A percentile compares a stretch with the other conserved stretches of the same genome.
Evolutionary conservation across 352 stramenopile genomes (phyloP).

Genomic region (Pythium aristosporum): DNA sequence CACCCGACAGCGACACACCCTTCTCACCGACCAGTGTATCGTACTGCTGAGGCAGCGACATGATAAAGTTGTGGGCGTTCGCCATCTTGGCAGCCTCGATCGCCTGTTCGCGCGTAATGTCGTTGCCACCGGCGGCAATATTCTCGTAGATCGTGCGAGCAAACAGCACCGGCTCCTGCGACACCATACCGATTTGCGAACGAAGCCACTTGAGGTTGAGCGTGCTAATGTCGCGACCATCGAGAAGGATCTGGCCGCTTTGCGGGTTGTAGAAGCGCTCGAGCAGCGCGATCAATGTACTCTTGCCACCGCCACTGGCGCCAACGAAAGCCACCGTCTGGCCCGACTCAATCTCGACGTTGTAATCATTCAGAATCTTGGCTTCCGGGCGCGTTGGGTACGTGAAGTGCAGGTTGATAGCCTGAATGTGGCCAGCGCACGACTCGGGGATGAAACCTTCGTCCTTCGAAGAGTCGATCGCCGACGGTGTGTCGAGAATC

Average conservation of each 20-base stretch:
- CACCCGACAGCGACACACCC: constrained; percentile 49
- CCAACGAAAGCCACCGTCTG: constrained; percentile 29
- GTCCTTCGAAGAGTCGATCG: constrained; percentile 25
- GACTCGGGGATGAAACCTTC: background rate
- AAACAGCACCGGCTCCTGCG: constrained; percentile 84
- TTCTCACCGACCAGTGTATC: constrained; percentile 77
- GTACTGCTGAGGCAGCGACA: constrained; percentile 83
- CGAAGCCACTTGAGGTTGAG: constrained; percentile 65
- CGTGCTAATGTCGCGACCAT: constrained; percentile 60
- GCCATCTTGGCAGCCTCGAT: constrained; percentile 87
- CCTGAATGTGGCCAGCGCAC: constrained; percentile 13
- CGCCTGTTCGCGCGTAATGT: constrained; percentile 64
- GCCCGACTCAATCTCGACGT: constrained; percentile 31
- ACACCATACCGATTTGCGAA: constrained; percentile 47
- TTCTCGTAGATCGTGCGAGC: constrained; percentile 11
- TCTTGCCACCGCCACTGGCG: constrained; percentile 28
- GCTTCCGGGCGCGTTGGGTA: constrained; percentile 54
- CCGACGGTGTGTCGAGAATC: constrained; percentile 26
- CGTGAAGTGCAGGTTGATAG: constrained; percentile 45
- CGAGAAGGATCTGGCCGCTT: constrained; percentile 59
- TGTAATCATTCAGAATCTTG: constrained; percentile 21
- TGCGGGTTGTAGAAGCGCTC: constrained; percentile 84
- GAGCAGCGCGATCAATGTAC: constrained; percentile 52
- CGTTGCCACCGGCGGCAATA: constrained; percentile 20
- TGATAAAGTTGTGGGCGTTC: constrained; percentile 90